Base-by-base conservation (phyloP, 306 rosid genomes). In the Purshia tridentata region DNA sequence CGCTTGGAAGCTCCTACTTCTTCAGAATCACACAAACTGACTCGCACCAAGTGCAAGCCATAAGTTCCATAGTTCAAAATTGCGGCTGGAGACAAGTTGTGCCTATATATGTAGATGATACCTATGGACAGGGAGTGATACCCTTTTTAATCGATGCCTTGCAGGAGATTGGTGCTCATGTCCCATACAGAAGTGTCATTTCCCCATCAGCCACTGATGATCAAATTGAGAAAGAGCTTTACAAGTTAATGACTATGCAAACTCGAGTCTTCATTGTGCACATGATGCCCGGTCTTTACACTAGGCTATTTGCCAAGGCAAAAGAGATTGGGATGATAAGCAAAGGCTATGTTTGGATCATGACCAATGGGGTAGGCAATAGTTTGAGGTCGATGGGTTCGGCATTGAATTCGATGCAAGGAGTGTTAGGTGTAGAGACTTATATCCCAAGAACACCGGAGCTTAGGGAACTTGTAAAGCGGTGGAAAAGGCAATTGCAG, bases 191-290 rank as follows among this genome's bases (percentile, higher is more conserved):
- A 0, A 75, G 84, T 64, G 64, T 74, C 45, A 76, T 88, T 46
- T 55, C 89, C 39, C 54, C 70, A 2, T 45, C 67, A 2, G 81
- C 88, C 79, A 66, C 84, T 0, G 87, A 84, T 56, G 83, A 82
- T 19, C 77, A 49, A 2, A 84, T 88, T 5, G 18, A 1, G 4
- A 14, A 0, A 42, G 83, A 86, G 67, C 90, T 88, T 35, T 73
- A 72, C 57, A 82, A 80, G 69, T 51, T 88, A 41, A 88, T 77
- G 83, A 80, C 74, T 0, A 82, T 69, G 80, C 65, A 80, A 72
- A 72, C 89, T 2, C 74, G 87, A 68, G 89, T 88, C 14, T 88
- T 88, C 48, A 51, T 88, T 52, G 83, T 82, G 5, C 93, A 88
- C 64, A 84, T 84, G 87, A 0, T 35, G 4, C n/a, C 70, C 6